Conservation (phyloP, 2,329 filamentous ascomycete genomes). For the Triangularia verruculosa region DNA sequence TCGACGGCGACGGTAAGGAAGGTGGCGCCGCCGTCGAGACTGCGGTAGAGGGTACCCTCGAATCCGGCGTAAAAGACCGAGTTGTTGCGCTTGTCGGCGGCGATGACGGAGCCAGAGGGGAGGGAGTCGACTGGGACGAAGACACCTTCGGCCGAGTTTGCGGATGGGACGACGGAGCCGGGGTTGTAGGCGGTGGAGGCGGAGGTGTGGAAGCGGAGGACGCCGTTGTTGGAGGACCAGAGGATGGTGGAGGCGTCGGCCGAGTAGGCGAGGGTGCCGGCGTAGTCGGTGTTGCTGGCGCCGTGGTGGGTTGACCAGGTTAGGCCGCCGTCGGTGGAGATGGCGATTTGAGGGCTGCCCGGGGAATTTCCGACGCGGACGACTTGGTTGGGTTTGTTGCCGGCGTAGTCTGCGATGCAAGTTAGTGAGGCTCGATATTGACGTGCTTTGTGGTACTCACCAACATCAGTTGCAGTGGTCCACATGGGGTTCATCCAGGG, state of each 20-base stretch:
- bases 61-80: conserved; percentile 52
- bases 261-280: conserved; percentile 49
- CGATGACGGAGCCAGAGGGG: conserved; percentile 46
- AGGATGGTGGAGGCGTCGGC: conserved; percentile 49
- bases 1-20: conserved; percentile 38
- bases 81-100: conserved; percentile 52
- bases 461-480: conserved; percentile 43
- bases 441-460: conserved; percentile 20
- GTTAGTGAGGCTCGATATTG: background rate
- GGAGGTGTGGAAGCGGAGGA: conserved; percentile 45
- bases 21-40: conserved; percentile 44
- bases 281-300: conserved; percentile 41
- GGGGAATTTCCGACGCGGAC: conserved; percentile 49
- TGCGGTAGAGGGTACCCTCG: conserved; percentile 48
- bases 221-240: conserved; percentile 45
- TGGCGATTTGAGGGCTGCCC: conserved; percentile 44
- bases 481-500: conserved; percentile 49
- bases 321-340: conserved; percentile 49
- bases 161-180: conserved; percentile 42
- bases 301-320: conserved; percentile 49
- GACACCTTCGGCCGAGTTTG: conserved; percentile 40
- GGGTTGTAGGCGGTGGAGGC: conserved; percentile 48
- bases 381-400: conserved; percentile 44
- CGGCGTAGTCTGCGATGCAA: conserved; percentile 41
- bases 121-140: conserved; percentile 47